Evolutionary conservation across 139 green algal genomes (phyloP), one percentile per base, ranked within the genome.

Genomic region (Micromonas commoda): DNA sequence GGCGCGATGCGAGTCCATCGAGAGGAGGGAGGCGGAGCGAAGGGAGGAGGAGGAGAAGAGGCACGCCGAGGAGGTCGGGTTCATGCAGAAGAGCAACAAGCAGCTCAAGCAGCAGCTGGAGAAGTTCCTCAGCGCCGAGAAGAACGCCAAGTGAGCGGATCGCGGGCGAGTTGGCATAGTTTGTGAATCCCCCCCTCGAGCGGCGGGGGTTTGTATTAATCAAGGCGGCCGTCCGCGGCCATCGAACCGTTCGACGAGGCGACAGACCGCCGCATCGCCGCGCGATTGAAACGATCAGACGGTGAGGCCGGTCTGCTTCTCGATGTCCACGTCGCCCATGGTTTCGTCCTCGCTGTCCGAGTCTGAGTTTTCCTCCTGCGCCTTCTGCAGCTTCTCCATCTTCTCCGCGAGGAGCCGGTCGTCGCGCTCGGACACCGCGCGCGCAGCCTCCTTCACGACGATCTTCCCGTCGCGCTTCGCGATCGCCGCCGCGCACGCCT

Each of bases 341-440:
- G 88, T 88, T 67, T 83, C 82, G 45, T 92, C 89, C 78, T 92
- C 88, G 61, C 91, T 88, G 33, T 87, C 87, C 52, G 81, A 85
- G 38, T 90, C 88, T 71, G 92, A 88, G 70, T 85, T 80, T 19
- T 87, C 85, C 80, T 90, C 83, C 60, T 83, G 80, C 80, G 66
- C 53, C 2, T 51, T 31, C 34, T 38, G 88, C 52, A 95, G 83
- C 76, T 86, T 84, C 82, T 95, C 85, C 85, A 97, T 87, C 86
- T 94, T 88, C 81, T 97, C 90, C 61, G 86, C 86, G 51, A 97
- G 86, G 65, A 96, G 80, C 26, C 88, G 82, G 81, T 98, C 94
- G 80, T 99, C 95, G 13, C 90, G 85, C 83, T 97, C 95, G 63
- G 88, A 94, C 34, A 98, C 94, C 26, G 91, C 92, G n/a, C 95